Evolutionary conservation across 768 basidiomycete genomes (phyloP).

Genomic region (Butyriboletus loyo): DNA sequence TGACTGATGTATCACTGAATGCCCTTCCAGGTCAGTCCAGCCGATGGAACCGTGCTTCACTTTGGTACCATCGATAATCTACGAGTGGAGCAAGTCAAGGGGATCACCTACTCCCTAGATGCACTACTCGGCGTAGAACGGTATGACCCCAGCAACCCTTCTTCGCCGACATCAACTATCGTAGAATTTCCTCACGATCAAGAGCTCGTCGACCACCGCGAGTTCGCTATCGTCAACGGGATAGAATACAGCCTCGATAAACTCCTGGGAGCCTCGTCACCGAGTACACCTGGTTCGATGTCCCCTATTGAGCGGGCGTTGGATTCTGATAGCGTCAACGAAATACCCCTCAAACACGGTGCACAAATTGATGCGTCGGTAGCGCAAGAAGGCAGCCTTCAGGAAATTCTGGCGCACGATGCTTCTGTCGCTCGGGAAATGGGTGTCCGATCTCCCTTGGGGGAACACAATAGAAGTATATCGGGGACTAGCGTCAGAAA

Average conservation of each 20-base stretch:
- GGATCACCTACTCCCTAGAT: conserved; percentile 93
- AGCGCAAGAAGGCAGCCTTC: conserved; percentile 46
- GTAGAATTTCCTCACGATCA: conserved; percentile 42
- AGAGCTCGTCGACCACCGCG: conserved; percentile 74
- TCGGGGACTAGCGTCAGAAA: conserved; percentile 54
- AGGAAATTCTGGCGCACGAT: conserved; percentile 63
- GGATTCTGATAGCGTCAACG: conserved; percentile 22
- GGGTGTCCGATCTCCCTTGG: conserved; percentile 48
- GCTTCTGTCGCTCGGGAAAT: conserved; percentile 70
- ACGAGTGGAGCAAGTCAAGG: conserved; percentile 95
- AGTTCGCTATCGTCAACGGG: conserved; percentile 96
- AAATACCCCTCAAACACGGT: conserved; percentile 55
- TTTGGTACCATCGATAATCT: conserved; percentile 80
- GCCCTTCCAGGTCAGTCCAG: conserved; percentile 75
- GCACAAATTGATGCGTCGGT: conserved; percentile 75
- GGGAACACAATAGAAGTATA: conserved; percentile 32
- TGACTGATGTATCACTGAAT: neutral
- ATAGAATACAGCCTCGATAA: conserved; percentile 93
- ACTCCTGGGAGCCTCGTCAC: conserved; percentile 62
- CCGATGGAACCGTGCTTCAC: conserved; percentile 90
- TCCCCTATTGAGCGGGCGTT: conserved; percentile 29
- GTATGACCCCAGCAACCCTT: conserved; percentile 39
- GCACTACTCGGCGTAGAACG: conserved; percentile 82
- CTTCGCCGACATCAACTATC: conserved; percentile 39
- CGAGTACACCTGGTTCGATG: conserved; percentile 40